Percentiles rank a stretch among this genome's conserved stretches.
These are phyloP conservation scores for Zalerion maritima DNA, from an alignment of 495 filamentous ascomycete genomes.

Conservation along the genomic window DNA sequence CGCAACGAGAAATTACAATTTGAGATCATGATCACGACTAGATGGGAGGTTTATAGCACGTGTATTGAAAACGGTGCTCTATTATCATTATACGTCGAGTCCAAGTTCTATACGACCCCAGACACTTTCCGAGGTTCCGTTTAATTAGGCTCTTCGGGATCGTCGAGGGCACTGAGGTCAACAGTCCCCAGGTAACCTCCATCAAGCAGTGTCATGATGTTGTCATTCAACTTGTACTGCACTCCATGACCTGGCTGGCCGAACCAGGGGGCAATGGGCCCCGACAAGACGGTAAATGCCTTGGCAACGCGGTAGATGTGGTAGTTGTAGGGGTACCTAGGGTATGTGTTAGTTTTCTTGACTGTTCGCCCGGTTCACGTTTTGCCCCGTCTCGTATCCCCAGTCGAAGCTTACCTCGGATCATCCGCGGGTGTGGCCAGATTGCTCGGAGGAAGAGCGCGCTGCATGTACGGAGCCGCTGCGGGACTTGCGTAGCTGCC, in stretches of 20 bases:
- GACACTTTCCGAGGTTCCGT: no score
- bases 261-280: slow-evolving; percentile 42
- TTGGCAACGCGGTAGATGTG: slow-evolving; percentile 35
- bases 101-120: no score
- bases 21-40: no score
- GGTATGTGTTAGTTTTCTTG: neutral
- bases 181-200: slow-evolving; percentile 7
- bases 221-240: slow-evolving; percentile 22
- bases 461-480: slow-evolving; percentile 36
- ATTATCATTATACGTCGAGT: no score
- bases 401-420: slow-evolving; percentile 8
- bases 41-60: no score
- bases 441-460: slow-evolving; percentile 37
- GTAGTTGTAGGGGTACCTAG: slow-evolving; percentile 37
- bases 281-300: slow-evolving; percentile 27
- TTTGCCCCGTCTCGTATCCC: neutral
- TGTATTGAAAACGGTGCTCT: no score
- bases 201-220: slow-evolving; percentile 7
- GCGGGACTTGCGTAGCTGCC: slow-evolving; percentile 30
- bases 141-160: no score
- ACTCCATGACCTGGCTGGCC: slow-evolving; percentile 42
- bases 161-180: no score
- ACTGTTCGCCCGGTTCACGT: neutral
- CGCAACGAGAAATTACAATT: no score
- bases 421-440: slow-evolving; percentile 23